Evolutionary conservation across 192 early-diverging fungal species (phyloP).

Genomic region (Gonapodya prolifera): DNA sequence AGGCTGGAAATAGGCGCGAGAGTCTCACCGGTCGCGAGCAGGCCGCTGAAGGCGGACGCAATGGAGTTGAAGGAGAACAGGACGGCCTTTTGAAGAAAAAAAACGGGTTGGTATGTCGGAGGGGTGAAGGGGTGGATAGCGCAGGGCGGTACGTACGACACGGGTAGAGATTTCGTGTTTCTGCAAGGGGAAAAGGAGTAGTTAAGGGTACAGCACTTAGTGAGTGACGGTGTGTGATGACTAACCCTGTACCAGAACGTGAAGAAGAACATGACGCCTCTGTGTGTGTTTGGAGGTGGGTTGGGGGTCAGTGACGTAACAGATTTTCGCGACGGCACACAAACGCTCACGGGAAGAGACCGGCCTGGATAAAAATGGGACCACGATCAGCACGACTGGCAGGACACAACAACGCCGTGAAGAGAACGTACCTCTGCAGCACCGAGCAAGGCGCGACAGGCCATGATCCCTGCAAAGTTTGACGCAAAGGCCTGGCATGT

Average conservation of each 20-base stretch:
- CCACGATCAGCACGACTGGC: constrained; percentile 26
- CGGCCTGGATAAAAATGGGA: not conserved
- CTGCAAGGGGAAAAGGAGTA: not conserved
- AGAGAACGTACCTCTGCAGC: constrained; percentile 34
- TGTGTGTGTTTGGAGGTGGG: too few relatives aligned
- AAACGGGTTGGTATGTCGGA: too few relatives aligned
- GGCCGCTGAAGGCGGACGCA: constrained; percentile 36
- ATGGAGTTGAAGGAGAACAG: constrained; percentile 13
- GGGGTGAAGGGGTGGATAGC: too few relatives aligned
- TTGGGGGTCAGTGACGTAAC: too few relatives aligned
- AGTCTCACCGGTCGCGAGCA: constrained; percentile 34
- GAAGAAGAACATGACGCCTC: too few relatives aligned
- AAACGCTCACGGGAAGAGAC: not conserved
- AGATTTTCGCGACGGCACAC: too few relatives aligned
- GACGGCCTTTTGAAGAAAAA: not conserved
- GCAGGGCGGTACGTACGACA: not conserved
- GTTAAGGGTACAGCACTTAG: not conserved
- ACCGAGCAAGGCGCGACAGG: constrained; percentile 33
- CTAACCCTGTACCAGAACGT: too few relatives aligned
- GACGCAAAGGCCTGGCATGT: constrained; percentile 20
- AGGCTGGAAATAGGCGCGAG: not conserved
- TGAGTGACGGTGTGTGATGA: too few relatives aligned
- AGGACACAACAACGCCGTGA: constrained; percentile 28
- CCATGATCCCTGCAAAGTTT: constrained; percentile 22
- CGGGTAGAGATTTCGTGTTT: not conserved